Evolutionary conservation across 2,329 filamentous ascomycete species (phyloP).

Genomic region (Pestalotiopsis sp.): DNA sequence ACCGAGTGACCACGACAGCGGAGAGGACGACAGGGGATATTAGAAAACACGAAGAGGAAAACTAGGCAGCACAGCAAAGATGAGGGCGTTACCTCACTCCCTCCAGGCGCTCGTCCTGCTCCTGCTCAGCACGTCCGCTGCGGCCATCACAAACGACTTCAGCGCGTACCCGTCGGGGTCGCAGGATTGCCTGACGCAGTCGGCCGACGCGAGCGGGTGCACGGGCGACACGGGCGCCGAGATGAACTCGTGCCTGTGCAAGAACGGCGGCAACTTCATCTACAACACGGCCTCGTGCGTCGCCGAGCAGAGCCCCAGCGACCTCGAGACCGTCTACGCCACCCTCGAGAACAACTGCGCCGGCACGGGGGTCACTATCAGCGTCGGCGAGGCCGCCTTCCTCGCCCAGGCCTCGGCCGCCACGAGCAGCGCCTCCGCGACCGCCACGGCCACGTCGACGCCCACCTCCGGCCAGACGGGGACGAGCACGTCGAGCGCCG

Average conservation of each 20-base stretch:
- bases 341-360: constrained; percentile 47
- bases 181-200: constrained; percentile 45
- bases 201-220: constrained; percentile 44
- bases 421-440: constrained; percentile 17
- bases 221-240: constrained; percentile 37
- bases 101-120: constrained; percentile 26
- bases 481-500: constrained; percentile 16
- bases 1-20: too few species aligned
- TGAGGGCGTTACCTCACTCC: neutral
- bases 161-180: constrained; percentile 42
- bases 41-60: neutral
- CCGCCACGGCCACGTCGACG: constrained; percentile 15
- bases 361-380: constrained; percentile 45
- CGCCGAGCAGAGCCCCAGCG: constrained; percentile 34
- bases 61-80: neutral
- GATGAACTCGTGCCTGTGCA: constrained; percentile 54
- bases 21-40: neutral
- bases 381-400: constrained; percentile 44
- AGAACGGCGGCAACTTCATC: constrained; percentile 52
- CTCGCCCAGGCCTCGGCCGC: constrained; percentile 33
- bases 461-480: constrained; percentile 17
- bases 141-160: constrained; percentile 41
- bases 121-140: constrained; percentile 25
- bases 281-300: constrained; percentile 49
- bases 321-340: constrained; percentile 45